phyloP scores from a whole-genome alignment of 805 yeast species.

The Spathaspora boniae region DNA sequence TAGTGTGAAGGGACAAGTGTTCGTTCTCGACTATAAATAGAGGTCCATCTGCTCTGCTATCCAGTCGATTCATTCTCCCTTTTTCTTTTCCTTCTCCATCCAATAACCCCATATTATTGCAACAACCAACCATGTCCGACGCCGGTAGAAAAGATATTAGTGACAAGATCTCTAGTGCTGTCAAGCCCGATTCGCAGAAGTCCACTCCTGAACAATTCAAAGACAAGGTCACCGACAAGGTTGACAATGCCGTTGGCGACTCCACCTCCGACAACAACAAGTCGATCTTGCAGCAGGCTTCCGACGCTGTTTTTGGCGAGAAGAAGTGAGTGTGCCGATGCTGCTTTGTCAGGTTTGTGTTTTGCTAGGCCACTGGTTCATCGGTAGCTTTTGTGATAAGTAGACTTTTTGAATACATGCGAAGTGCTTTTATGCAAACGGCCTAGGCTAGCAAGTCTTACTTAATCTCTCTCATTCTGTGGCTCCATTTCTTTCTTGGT shows the following conservation, averaged over 20 bases:
- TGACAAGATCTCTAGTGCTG: conserved; percentile 35
- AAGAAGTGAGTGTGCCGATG: conserved; percentile 19
- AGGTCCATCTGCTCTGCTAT: too few species aligned
- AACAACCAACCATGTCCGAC: conserved; percentile 33
- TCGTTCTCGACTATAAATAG: conserved; percentile 3
- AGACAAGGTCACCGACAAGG: conserved; percentile 35
- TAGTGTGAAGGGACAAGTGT: too few species aligned
- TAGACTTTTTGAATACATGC: too few species aligned
- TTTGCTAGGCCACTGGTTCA: too few species aligned
- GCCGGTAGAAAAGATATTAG: conserved; percentile 40
- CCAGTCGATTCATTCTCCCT: too few species aligned
- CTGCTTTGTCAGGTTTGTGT: background rate
- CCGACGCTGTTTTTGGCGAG: conserved; percentile 42
- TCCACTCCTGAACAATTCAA: conserved; percentile 31
- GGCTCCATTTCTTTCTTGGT: too few species aligned
- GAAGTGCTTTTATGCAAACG: too few species aligned
- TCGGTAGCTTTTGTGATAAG: too few species aligned
- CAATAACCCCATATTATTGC: background rate
- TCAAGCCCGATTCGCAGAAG: conserved; percentile 43
- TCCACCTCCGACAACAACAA: conserved; percentile 32
- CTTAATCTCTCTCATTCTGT: too few species aligned
- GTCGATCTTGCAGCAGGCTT: conserved; percentile 40
- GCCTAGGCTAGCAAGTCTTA: too few species aligned
- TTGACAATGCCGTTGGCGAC: conserved; percentile 37
- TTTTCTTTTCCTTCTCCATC: background rate